Evolutionary conservation across 179 eudicot genomes (phyloP), one percentile per base, ranked within the genome.

Genomic region (Actinidia chinensis): DNA sequence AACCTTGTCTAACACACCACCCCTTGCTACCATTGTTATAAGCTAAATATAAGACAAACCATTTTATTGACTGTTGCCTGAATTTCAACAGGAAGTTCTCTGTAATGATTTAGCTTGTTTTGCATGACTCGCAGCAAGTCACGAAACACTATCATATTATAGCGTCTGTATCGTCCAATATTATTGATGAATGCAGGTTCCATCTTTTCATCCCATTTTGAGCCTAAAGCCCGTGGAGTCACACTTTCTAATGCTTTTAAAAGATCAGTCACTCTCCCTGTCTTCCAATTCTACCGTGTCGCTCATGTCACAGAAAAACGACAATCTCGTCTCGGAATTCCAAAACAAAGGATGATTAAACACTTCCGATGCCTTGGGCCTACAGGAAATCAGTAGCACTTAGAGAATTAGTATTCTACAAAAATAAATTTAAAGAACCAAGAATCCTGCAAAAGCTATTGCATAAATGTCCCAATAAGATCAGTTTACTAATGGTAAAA

Each of bases 281-380:
- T 92, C 96, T 89, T 94, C 97, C 75, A 90, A 72, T 84, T 94
- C 98, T 68, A 94, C 90, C 80, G 97, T 85, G 83, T 94, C 97
- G 75, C 98, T 94, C 12, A 91, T 81, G 46, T 93, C 97, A 66
- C 90, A 94, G 42, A 94, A 85, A 80, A 94, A 94, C 11, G 93
- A 93, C 44, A 94, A 69, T 67, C 97, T 91, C 87, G 75, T 80
- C 72, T 91, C 97, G 20, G 93, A 81, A 68, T 72, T 83, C 98
- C 98, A 94, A 80, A 94, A 91, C 68, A 94, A 82, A 65, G 98
- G 98, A 85, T 94, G 94, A 79, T 82, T 82, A 61, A 93, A 84
- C 77, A 91, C 97, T 71, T 93, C 90, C 9, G 54, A 10, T 44
- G 98, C 97, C 77, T 78, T 93, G 54, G 97, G 97, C 91, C 98